phyloP scores from a whole-genome alignment of 2,329 filamentous ascomycete species.

The Colletotrichum truncatum region DNA sequence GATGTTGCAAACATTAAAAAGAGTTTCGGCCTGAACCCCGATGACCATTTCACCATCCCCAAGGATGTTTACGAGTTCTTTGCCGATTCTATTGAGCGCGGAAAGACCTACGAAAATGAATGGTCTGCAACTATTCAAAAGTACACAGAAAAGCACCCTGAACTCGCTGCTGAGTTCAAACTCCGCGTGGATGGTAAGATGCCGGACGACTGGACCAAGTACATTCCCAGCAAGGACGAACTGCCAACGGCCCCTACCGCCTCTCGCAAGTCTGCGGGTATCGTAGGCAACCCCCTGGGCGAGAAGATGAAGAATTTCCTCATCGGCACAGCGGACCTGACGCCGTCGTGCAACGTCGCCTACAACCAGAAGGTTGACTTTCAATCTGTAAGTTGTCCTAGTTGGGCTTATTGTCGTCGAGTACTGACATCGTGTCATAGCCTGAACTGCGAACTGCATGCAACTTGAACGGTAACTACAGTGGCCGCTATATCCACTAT shows the following conservation, averaged over 20 bases:
- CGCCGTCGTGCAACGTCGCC: slow-evolving; percentile 63
- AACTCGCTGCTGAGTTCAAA: slow-evolving; percentile 59
- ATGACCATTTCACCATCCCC: slow-evolving; percentile 45
- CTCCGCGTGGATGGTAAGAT: slow-evolving; percentile 57
- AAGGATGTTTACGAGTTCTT: slow-evolving; percentile 62
- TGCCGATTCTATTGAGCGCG: slow-evolving; percentile 51
- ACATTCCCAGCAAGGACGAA: slow-evolving; percentile 53
- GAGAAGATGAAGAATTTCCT: slow-evolving; percentile 56
- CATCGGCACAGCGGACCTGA: slow-evolving; percentile 63
- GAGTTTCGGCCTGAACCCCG: slow-evolving; percentile 42
- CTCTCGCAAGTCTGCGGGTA: slow-evolving; percentile 58
- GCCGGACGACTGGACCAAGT: slow-evolving; percentile 55
- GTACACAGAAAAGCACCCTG: slow-evolving; percentile 56
- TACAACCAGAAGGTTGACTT: slow-evolving; percentile 62
- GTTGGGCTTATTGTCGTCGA: too few relatives aligned
- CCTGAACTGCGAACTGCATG: slow-evolving; percentile 49
- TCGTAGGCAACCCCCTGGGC: slow-evolving; percentile 61
- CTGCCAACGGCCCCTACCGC: slow-evolving; percentile 58
- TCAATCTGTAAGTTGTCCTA: too few relatives aligned
- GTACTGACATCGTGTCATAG: too few relatives aligned
- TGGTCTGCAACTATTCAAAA: slow-evolving; percentile 54
- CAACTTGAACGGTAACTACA: slow-evolving; percentile 63
- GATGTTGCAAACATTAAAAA: slow-evolving; percentile 55
- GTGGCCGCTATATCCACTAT: slow-evolving; percentile 67
- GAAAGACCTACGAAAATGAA: slow-evolving; percentile 53